phyloP scores from a whole-genome alignment of 805 yeast species.

The Lipomyces yamadae region DNA sequence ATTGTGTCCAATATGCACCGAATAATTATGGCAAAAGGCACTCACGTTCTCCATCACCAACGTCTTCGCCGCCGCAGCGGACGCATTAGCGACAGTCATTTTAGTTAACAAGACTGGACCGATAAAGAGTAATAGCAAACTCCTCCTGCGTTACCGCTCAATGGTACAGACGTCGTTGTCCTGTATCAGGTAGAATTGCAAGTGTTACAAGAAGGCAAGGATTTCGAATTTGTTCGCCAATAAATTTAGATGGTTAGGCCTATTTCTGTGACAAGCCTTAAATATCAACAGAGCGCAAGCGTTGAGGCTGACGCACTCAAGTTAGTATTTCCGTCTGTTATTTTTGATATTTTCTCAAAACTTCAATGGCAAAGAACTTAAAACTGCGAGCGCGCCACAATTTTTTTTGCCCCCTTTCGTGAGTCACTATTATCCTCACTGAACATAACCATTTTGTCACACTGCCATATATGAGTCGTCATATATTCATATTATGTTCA shows the following conservation, averaged over 20 bases:
- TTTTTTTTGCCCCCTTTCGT: not conserved
- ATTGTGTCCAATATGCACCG: not conserved
- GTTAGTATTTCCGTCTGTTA: not conserved
- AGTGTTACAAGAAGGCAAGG: too few species aligned
- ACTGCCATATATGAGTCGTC: not conserved
- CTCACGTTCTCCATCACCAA: conserved; percentile 42
- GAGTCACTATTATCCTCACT: too few species aligned
- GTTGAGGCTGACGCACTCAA: not conserved
- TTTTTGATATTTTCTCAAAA: not conserved
- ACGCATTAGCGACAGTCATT: conserved; percentile 10
- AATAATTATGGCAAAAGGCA: not conserved
- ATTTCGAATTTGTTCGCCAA: not conserved
- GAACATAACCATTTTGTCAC: too few species aligned
- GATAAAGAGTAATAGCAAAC: not conserved
- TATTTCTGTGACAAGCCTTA: not conserved
- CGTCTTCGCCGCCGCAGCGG: conserved; percentile 40
- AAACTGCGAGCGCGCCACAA: not conserved
- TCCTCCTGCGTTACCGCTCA: not conserved
- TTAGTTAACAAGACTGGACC: not conserved
- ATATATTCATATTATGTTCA: not conserved
- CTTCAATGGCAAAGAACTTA: not conserved
- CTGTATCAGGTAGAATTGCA: too few species aligned
- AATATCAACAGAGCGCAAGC: not conserved
- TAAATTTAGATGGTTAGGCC: not conserved
- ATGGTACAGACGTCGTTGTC: not conserved